Base-by-base conservation (phyloP, 257 asterid genomes). In the Mitragyna speciosa region DNA sequence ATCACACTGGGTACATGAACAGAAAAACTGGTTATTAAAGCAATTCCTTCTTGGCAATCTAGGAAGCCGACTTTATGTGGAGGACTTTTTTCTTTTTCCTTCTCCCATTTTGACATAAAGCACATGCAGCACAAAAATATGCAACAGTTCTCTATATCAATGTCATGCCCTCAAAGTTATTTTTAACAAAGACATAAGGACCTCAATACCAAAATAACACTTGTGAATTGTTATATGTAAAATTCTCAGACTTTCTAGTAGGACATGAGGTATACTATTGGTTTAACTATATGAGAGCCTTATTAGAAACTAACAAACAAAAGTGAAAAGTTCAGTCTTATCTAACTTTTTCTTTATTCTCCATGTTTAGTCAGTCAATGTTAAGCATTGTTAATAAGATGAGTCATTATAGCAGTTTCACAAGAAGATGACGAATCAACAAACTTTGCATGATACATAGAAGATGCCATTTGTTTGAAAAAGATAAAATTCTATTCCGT, bases 341-440 rank as follows among this genome's bases (percentile, higher is more conserved):
- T 72, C 10, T 61, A 61, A n/a, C 31, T 9, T 61, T 59, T 54
- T n/a, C 22, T 26, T 48, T 0, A 28, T 49, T 33, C 45, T 73
- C 73, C 48, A 49, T 28, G 28, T 63, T 48, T 48, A 80, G 48
- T 72, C 58, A n/a, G 64, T 15, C 67, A 66, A 66, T 52, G 71
- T 28, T 20, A 41, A 52, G 14, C 2, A 28, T 33, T 54, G 78
- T 10, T 16, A 0, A 58, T 12, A 15, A 48, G 43, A 39, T 47
- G 64, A 58, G 19, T 58, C 43, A 39, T 56, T 56, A 36, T 14
- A 56, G 67, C n/a, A 63, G n/a, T 74, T 5, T 51, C 31, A 3
- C 12, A 15, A 69, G 22, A 7, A 69, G 54, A n/a, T 22, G 56
- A 22, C 15, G 43, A 49, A 48, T 19, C 17, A n/a, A 1, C 54